Base-by-base conservation (phyloP, 495 filamentous ascomycete genomes). In the Paragyromitra xinjiangensis region DNA sequence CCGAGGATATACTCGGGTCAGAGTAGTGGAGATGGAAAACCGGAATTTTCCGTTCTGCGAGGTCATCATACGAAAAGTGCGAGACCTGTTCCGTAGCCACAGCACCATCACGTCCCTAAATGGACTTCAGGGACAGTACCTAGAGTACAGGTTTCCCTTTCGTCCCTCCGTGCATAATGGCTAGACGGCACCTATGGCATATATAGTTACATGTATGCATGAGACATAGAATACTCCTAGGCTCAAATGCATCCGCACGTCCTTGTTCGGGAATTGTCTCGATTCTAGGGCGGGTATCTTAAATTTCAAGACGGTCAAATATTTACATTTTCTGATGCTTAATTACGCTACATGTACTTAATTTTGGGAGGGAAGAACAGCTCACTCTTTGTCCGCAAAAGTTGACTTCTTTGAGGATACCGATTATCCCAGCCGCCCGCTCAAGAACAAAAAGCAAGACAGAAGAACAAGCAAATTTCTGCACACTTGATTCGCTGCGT, bases 301-400 rank as follows among this genome's bases (percentile, higher is more conserved):
- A 29, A 42, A 63, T 44, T 24, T 24, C 9, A 63, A 44, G 59
- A 39, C 9, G 22, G 7, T 26, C 24, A 26, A 24, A 56, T 61
- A 61, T 37, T 6, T 53, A 22, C 22, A 53, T 53, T 53, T 22
- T 19, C 14, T 16, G 1, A 6, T 39, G 26, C 29, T 37, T 6
- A 39, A 12, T 37, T 59, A 6, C 29, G 29, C 26, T 61, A 29
- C 24, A 9, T 9, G 12, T 29, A 14, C 11, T 9, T 37, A 16
- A 42, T 7, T 40, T 42, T 63, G 50, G 39, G 24, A 19, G n/a
- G n/a, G 19, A 55, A 16, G 34, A 63, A 70, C 56, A 75, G 44
- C 65, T 75, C 72, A 64, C 69, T 56, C 65, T 26, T 19, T 65
- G 16, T 34, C 39, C 69, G 61, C 61, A 55, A 63, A 59, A 16